These are phyloP conservation scores for Colletotrichum orbiculare DNA, from an alignment of 2,329 filamentous ascomycete genomes.

Conservation along the genomic window DNA sequence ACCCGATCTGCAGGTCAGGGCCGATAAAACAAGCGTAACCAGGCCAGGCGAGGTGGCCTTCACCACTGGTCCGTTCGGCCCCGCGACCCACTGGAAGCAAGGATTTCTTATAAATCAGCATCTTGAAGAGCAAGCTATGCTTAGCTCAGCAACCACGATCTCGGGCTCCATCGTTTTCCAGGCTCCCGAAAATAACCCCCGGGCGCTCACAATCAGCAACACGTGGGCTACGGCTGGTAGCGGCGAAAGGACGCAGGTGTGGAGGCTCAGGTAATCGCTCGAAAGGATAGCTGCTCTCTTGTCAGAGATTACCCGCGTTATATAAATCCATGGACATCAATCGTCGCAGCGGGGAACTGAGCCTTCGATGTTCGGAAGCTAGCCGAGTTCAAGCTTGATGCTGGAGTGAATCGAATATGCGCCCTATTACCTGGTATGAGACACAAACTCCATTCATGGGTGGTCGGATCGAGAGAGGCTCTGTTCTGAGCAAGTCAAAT, in stretches of 20 bases:
- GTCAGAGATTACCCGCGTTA: not conserved
- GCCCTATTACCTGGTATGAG: no score
- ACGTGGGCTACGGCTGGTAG: conserved; percentile 66
- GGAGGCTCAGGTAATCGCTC: conserved; percentile 56
- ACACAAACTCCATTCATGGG: no score
- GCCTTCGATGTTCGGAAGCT: no score
- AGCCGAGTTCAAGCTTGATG: no score
- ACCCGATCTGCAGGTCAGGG: conserved; percentile 60
- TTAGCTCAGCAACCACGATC: conserved; percentile 68
- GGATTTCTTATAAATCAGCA: conserved; percentile 78
- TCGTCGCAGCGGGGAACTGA: no score
- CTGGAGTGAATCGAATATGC: no score
- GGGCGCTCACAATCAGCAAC: conserved; percentile 73
- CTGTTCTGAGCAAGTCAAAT: no score
- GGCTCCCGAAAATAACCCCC: conserved; percentile 75
- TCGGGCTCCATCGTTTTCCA: conserved; percentile 77
- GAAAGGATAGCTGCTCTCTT: not conserved
- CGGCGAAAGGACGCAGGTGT: conserved; percentile 58
- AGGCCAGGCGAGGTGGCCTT: conserved; percentile 78
- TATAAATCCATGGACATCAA: no score
- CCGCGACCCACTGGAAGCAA: conserved; percentile 91
- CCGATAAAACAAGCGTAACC: conserved; percentile 70
- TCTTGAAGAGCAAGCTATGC: conserved; percentile 56
- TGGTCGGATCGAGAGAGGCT: no score
- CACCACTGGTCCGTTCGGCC: conserved; percentile 83